Evolutionary conservation across 176 grass and related monocot species (phyloP).

Genomic region (Oryza australiensis): DNA sequence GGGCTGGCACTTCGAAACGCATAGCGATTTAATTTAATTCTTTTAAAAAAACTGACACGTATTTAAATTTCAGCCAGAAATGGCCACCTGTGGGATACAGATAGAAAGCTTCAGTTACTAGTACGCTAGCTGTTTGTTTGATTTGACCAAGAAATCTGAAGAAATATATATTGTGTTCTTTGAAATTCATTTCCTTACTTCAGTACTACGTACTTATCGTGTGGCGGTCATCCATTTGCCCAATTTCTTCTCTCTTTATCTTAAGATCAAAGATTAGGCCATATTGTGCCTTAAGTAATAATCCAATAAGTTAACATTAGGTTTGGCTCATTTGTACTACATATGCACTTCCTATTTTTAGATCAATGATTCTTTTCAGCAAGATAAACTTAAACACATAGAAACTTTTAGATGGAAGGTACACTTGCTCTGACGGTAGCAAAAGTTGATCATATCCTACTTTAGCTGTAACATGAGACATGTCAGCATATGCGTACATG

Average conservation of each 20-base stretch:
- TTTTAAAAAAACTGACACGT: constrained; percentile 5
- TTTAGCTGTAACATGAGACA: background rate
- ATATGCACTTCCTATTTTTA: background rate
- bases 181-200: background rate
- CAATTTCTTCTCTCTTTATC: background rate
- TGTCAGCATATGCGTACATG: background rate
- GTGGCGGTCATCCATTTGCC: background rate
- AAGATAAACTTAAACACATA: background rate
- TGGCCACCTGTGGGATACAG: background rate
- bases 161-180: background rate
- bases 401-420: background rate
- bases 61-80: constrained; percentile 20
- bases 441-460: background rate
- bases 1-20: constrained; percentile 26
- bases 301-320: background rate
- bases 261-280: background rate
- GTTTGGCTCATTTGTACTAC: background rate
- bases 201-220: constrained; percentile 2
- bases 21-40: constrained; percentile 24
- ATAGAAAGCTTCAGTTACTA: constrained; percentile 42
- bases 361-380: background rate
- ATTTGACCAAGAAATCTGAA: constrained; percentile 29
- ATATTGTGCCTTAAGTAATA: background rate
- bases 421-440: background rate
- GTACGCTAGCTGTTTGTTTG: constrained; percentile 13